These are phyloP conservation scores for Cryptococcus depauperatus DNA, from an alignment of 1,284 basidiomycete species.

Conservation along the genomic window DNA sequence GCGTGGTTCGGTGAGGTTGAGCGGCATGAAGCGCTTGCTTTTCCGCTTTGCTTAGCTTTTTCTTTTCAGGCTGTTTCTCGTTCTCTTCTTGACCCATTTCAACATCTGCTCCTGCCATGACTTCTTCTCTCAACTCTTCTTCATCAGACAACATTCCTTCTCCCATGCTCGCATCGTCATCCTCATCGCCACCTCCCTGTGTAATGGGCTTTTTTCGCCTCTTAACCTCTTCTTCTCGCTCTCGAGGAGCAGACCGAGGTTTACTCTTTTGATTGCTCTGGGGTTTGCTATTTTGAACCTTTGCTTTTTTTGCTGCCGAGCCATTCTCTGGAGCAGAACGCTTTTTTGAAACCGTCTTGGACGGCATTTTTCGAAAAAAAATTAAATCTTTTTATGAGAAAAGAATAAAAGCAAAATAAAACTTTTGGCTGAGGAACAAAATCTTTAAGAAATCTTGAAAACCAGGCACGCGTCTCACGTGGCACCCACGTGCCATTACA, in stretches of 20 bases:
- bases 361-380: background rate
- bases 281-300: constrained; percentile 1
- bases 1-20: constrained; percentile 53
- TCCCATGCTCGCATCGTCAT: constrained; percentile 20
- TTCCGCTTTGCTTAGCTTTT: constrained; percentile 32
- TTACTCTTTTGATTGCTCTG: constrained; percentile 4
- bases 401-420: background rate
- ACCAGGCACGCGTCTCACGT: background rate
- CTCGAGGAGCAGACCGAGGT: constrained; percentile 9
- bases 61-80: constrained; percentile 13
- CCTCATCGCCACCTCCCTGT: constrained; percentile 31
- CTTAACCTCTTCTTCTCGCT: constrained; percentile 17
- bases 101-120: constrained; percentile 7
- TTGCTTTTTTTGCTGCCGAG: constrained; percentile 1
- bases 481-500: too few relatives aligned
- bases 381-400: background rate
- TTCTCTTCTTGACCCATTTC: constrained; percentile 3
- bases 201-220: constrained; percentile 34
- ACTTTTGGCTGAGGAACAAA: background rate
- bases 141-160: constrained; percentile 4
- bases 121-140: constrained; percentile 10
- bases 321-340: constrained; percentile 2
- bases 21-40: constrained; percentile 38
- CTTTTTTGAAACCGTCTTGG: constrained; percentile 1
- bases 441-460: constrained; percentile 1